Conservation (phyloP, 257 asterid genomes). For the Gynochthodes officinalis region DNA sequence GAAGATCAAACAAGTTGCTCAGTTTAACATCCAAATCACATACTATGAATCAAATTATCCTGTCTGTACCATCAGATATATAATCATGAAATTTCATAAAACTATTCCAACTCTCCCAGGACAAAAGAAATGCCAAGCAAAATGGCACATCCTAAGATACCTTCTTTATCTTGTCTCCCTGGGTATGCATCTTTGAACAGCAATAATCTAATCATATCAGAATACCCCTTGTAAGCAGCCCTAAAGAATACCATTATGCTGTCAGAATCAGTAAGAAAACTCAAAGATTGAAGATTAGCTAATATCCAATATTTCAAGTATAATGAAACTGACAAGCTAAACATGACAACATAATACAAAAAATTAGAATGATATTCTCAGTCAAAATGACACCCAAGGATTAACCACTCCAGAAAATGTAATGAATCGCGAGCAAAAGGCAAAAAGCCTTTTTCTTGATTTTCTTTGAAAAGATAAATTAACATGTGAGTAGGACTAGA, state of each 20-base stretch:
- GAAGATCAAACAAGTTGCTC: not conserved
- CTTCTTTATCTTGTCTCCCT: conserved; percentile 92
- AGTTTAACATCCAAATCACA: not conserved
- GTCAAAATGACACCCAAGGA: not conserved
- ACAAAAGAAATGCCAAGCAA: not conserved
- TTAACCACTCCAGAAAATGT: not conserved
- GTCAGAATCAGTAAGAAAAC: conserved; percentile 9
- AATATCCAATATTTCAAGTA: not conserved
- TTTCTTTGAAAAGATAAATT: not conserved
- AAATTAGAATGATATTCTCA: not conserved
- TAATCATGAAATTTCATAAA: not conserved
- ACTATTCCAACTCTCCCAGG: not conserved
- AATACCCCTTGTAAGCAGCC: conserved; percentile 96
- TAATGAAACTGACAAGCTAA: not conserved
- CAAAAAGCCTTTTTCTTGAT: not conserved
- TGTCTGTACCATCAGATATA: not conserved
- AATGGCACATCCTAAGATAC: conserved; percentile 28
- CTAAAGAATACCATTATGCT: conserved; percentile 33
- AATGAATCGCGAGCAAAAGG: not conserved
- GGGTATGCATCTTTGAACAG: conserved; percentile 89
- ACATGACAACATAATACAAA: not conserved
- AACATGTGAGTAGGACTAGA: not conserved
- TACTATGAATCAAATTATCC: not conserved
- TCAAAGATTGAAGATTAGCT: not conserved
- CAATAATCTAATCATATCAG: conserved; percentile 84